These are phyloP conservation scores for Coprinopsis sp. DNA, from an alignment of 768 basidiomycete species.

Conservation along the genomic window DNA sequence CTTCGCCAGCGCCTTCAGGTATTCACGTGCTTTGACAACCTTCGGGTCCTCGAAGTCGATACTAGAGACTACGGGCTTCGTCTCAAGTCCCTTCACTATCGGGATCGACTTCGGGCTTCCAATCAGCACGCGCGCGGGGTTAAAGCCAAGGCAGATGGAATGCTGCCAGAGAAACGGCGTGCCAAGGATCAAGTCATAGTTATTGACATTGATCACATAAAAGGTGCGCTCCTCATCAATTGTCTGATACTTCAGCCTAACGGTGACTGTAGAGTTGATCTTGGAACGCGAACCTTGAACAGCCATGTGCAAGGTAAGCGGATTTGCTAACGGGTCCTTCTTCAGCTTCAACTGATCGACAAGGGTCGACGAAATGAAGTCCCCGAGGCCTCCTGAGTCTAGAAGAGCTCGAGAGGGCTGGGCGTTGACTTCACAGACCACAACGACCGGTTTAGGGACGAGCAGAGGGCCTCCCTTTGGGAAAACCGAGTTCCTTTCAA, in stretches of 20 bases:
- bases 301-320: conserved; percentile 33
- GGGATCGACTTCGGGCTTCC: conserved; percentile 17
- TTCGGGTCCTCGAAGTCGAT: background rate
- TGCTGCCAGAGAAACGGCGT: conserved; percentile 37
- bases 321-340: conserved; percentile 21
- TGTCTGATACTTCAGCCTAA: conserved; percentile 27
- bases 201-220: conserved; percentile 36
- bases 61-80: background rate
- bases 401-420: conserved; percentile 28
- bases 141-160: conserved; percentile 21
- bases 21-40: background rate
- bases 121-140: conserved; percentile 22
- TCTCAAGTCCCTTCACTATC: conserved; percentile 11
- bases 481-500: no score
- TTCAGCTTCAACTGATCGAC: conserved; percentile 32
- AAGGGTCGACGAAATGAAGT: conserved; percentile 35
- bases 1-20: background rate
- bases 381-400: conserved; percentile 35
- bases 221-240: conserved; percentile 28
- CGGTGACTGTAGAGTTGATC: conserved; percentile 25
- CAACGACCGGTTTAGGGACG: conserved; percentile 29
- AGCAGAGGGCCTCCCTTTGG: no score
- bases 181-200: conserved; percentile 38
- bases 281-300: conserved; percentile 37
- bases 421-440: conserved; percentile 28